A percentile compares a stretch with the other conserved stretches of the same genome.
These are phyloP conservation scores for Oryza brachyantha DNA, from an alignment of 176 grass and related monocot species.

Conservation along the genomic window DNA sequence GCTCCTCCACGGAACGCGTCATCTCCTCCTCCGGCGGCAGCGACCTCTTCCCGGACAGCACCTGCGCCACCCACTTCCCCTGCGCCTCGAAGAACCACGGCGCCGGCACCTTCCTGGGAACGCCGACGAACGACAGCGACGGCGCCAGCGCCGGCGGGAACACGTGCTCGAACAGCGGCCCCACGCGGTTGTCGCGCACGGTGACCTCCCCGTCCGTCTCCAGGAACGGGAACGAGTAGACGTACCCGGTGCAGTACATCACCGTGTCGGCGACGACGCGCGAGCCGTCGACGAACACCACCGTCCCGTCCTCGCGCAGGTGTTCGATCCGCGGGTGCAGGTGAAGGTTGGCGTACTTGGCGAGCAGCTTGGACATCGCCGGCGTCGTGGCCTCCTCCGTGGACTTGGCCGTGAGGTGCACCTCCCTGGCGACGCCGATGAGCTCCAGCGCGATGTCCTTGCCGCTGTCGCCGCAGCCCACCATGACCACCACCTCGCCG, in stretches of 20 bases:
- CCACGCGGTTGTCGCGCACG: slow-evolving; percentile 38
- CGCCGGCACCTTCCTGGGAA: background rate
- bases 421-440: slow-evolving; percentile 17
- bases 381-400: background rate
- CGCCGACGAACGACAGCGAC: slow-evolving; percentile 28
- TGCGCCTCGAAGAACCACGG: background rate
- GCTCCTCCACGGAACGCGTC: slow-evolving; percentile 1
- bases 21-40: slow-evolving; percentile 23
- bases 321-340: background rate
- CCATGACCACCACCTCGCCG: slow-evolving; percentile 19
- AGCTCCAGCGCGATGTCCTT: slow-evolving; percentile 28
- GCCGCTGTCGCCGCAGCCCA: slow-evolving; percentile 7
- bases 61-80: slow-evolving; percentile 27
- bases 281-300: slow-evolving; percentile 36
- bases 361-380: slow-evolving; percentile 1
- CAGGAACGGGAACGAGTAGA: slow-evolving; percentile 47
- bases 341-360: slow-evolving; percentile 8
- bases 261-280: slow-evolving; percentile 27
- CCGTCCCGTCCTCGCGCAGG: slow-evolving; percentile 13
- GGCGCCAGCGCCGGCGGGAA: too few species aligned
- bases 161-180: background rate
- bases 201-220: background rate
- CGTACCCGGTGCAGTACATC: slow-evolving; percentile 41
- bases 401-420: background rate
- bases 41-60: slow-evolving; percentile 15